phyloP scores from a whole-genome alignment of 345 rosid species.

The Eucalyptus cloeziana region DNA sequence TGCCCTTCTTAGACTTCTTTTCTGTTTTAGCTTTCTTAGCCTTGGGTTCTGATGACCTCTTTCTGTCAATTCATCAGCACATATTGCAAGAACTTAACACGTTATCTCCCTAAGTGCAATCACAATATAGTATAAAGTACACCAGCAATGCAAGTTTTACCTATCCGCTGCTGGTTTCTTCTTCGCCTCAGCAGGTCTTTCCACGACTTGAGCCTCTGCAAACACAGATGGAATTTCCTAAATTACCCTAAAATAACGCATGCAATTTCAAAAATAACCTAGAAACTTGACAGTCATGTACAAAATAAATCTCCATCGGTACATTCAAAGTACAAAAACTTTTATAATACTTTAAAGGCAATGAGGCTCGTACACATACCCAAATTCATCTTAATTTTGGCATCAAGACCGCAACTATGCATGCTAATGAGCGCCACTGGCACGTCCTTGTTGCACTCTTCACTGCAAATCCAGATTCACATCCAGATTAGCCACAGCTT shows the following conservation, averaged over 20 bases:
- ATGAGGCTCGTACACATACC: conserved; percentile 11
- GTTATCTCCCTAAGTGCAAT: neutral
- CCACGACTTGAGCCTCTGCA: conserved; percentile 74
- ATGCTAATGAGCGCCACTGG: conserved; percentile 70
- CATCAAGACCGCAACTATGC: conserved; percentile 88
- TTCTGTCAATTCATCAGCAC: conserved; percentile 17
- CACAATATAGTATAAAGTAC: neutral
- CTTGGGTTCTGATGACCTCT: conserved; percentile 66
- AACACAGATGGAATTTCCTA: neutral
- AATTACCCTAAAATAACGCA: neutral
- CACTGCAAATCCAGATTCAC: conserved; percentile 22
- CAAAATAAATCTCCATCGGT: neutral
- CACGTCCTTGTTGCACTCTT: conserved; percentile 61
- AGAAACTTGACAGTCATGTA: neutral
- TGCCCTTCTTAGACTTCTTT: conserved; percentile 36
- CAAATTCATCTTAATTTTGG: conserved; percentile 63
- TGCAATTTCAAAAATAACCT: neutral
- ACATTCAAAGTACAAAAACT: neutral
- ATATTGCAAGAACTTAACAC: neutral
- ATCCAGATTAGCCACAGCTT: neutral
- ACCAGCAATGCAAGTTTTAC: neutral
- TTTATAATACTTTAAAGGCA: neutral
- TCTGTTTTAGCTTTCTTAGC: conserved; percentile 44
- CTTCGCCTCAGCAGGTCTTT: conserved; percentile 43
- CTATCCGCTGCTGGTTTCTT: conserved; percentile 53